phyloP scores from a whole-genome alignment of 1,284 basidiomycete genomes.

The Cryptococcus sp. region DNA sequence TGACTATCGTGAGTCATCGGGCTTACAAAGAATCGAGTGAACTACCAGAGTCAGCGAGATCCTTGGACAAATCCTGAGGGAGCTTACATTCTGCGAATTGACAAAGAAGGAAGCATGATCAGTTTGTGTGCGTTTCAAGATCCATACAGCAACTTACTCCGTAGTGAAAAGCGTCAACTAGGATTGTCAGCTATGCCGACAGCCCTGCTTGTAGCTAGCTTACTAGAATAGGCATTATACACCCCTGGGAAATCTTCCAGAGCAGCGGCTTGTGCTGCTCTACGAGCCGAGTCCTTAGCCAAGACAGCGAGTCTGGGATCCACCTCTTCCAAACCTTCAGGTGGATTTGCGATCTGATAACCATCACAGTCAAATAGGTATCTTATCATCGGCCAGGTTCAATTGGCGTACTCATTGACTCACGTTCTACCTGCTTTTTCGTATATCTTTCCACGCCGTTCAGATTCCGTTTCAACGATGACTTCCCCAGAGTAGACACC shows the following conservation, averaged over 20 bases:
- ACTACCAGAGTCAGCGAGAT: slow-evolving; percentile 21
- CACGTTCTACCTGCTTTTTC: slow-evolving; percentile 66
- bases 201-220: slow-evolving; percentile 6
- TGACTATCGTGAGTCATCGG: neutral
- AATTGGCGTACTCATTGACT: slow-evolving; percentile 2
- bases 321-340: slow-evolving; percentile 31
- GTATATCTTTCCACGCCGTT: slow-evolving; percentile 65
- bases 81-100: slow-evolving; percentile 20
- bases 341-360: slow-evolving; percentile 56
- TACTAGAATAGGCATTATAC: slow-evolving; percentile 41
- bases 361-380: slow-evolving; percentile 82
- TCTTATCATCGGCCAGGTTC: slow-evolving; percentile 7
- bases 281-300: slow-evolving; percentile 19
- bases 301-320: slow-evolving; percentile 34
- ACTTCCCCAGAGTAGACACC: slow-evolving; percentile 83
- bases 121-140: neutral
- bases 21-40: slow-evolving; percentile 41
- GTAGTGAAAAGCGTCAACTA: slow-evolving; percentile 78
- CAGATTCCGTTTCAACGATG: slow-evolving; percentile 62
- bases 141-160: slow-evolving; percentile 58
- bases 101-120: slow-evolving; percentile 1
- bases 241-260: slow-evolving; percentile 42
- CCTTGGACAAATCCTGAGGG: slow-evolving; percentile 64
- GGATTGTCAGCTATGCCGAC: slow-evolving; percentile 36
- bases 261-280: slow-evolving; percentile 16